These are phyloP conservation scores for Podaxis mareebaensis DNA, from an alignment of 768 basidiomycete genomes.

Conservation along the genomic window DNA sequence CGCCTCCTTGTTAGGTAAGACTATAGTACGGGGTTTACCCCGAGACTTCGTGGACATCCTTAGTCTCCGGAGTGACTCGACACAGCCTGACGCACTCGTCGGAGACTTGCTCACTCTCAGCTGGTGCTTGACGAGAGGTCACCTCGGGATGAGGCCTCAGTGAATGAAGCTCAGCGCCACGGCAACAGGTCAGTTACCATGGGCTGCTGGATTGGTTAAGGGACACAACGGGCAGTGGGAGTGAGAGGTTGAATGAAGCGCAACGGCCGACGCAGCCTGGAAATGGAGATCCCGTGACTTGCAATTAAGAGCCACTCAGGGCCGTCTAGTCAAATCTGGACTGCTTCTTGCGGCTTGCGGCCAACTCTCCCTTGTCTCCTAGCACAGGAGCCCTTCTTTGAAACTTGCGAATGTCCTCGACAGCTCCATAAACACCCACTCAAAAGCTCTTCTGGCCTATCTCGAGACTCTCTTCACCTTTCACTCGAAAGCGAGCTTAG, in stretches of 20 bases:
- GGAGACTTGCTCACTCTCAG: too few relatives aligned
- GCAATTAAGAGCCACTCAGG: constrained; percentile 5
- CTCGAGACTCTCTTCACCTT: not conserved
- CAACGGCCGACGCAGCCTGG: not conserved
- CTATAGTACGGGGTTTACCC: too few relatives aligned
- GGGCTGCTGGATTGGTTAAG: too few relatives aligned
- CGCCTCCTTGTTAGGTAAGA: too few relatives aligned
- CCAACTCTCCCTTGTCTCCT: constrained; percentile 9
- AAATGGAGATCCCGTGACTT: constrained; percentile 3
- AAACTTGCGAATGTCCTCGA: not conserved
- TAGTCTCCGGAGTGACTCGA: too few relatives aligned
- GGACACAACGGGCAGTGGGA: too few relatives aligned
- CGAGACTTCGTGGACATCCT: too few relatives aligned
- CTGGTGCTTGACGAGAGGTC: too few relatives aligned
- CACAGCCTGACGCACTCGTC: too few relatives aligned
- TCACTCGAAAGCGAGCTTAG: not conserved
- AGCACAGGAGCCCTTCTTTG: not conserved
- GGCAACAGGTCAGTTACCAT: too few relatives aligned
- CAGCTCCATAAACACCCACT: not conserved
- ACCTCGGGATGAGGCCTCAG: too few relatives aligned
- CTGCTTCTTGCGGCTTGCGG: constrained; percentile 8
- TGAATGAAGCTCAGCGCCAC: too few relatives aligned
- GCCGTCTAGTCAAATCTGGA: not conserved
- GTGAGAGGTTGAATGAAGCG: not conserved
- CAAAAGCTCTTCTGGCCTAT: not conserved